A percentile compares a stretch with the other conserved stretches of the same genome.
Evolutionary conservation across 2,329 filamentous ascomycete genomes (phyloP).

Genomic region (Stachybotrys chartarum): DNA sequence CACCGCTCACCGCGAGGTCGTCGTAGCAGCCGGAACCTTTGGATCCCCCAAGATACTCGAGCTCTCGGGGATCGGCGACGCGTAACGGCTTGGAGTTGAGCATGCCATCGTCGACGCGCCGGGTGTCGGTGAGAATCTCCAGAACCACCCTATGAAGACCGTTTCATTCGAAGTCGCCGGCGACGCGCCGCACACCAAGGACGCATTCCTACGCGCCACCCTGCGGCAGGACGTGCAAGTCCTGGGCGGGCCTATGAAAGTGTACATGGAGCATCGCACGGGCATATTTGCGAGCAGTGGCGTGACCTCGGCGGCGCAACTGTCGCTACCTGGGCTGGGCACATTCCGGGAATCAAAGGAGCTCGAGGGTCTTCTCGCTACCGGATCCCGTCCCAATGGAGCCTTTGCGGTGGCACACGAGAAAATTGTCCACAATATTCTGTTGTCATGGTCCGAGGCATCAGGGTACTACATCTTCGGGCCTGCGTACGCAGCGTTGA

Average conservation of each 20-base stretch:
- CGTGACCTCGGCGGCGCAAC: not conserved
- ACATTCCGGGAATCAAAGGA: not conserved
- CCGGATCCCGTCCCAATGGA: not conserved
- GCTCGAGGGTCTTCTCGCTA: not conserved
- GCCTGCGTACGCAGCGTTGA: too few relatives aligned
- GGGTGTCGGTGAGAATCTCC: constrained; percentile 30
- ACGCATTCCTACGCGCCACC: constrained; percentile 14
- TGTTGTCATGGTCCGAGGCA: too few relatives aligned
- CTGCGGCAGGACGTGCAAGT: constrained; percentile 1
- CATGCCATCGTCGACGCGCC: constrained; percentile 23
- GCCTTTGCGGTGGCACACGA: not conserved
- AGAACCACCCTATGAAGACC: constrained; percentile 19
- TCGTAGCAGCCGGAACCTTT: constrained; percentile 33
- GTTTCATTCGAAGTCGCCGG: constrained; percentile 14
- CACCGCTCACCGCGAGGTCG: constrained; percentile 28
- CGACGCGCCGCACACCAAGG: too few relatives aligned
- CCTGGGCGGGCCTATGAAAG: constrained; percentile 6
- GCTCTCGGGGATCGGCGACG: constrained; percentile 32
- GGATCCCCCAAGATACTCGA: constrained; percentile 35
- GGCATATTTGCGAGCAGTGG: constrained; percentile 10
- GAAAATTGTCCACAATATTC: too few relatives aligned
- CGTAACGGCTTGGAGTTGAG: constrained; percentile 16
- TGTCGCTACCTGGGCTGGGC: not conserved
- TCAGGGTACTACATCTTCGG: too few relatives aligned
- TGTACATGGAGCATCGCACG: constrained; percentile 8